phyloP scores from a whole-genome alignment of 2,329 filamentous ascomycete species.

The Colletotrichum sp. region DNA sequence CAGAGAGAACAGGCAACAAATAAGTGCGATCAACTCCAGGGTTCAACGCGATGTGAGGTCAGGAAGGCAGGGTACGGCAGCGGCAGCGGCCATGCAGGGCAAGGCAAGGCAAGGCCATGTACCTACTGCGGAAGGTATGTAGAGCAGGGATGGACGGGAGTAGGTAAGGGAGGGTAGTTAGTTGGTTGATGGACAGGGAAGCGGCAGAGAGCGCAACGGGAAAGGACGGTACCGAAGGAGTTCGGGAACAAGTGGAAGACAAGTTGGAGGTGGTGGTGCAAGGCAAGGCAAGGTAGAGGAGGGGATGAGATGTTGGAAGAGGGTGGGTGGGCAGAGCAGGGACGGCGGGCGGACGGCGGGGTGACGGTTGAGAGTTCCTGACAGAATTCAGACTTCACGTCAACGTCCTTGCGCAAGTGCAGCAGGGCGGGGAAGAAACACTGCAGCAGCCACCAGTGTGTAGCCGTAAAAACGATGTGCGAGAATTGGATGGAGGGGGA shows the following conservation, averaged over 20 bases:
- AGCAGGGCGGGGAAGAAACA: not conserved
- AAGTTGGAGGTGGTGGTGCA: not conserved
- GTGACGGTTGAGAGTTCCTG: conserved; percentile 8
- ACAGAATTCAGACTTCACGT: not conserved
- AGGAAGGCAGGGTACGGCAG: not conserved
- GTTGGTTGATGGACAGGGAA: not conserved
- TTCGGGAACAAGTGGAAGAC: conserved; percentile 12
- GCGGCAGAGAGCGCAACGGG: not conserved
- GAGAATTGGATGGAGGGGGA: not conserved
- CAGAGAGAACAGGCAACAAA: not conserved
- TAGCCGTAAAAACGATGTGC: not conserved
- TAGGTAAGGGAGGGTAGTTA: not conserved
- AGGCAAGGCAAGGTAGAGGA: not conserved
- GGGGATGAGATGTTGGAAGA: not conserved
- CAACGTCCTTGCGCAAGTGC: conserved; percentile 2
- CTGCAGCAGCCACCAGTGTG: not conserved
- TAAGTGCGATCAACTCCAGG: not conserved
- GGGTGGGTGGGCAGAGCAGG: not conserved
- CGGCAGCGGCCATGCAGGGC: not conserved
- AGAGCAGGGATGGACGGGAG: not conserved
- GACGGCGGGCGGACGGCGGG: not conserved
- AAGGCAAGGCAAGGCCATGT: not conserved
- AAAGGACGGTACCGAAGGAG: not conserved
- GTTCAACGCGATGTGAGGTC: not conserved
- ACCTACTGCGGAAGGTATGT: not conserved